Evolutionary conservation across 805 yeast species (phyloP).

Genomic region (Kuraishia molischiana): DNA sequence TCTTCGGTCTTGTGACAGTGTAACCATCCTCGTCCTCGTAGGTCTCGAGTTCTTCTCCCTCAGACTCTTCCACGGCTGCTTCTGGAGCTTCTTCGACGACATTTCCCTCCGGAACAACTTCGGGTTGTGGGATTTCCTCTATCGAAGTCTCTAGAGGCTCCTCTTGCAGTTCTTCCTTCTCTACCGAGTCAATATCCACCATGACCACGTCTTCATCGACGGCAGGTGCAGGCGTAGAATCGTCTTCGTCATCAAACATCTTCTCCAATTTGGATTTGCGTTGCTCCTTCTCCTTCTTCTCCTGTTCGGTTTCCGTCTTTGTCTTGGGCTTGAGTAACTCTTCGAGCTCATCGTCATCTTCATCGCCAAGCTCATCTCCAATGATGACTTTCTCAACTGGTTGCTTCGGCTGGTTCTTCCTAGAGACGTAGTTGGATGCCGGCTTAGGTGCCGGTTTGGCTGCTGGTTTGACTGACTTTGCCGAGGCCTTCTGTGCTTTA

Average conservation of each 20-base stretch:
- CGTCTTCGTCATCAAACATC: slow-evolving; percentile 4
- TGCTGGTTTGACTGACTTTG: no score
- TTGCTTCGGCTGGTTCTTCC: slow-evolving; percentile 6
- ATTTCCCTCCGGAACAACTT: no score
- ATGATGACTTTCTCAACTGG: slow-evolving; percentile 18
- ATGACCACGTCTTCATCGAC: not conserved
- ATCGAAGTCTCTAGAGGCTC: not conserved
- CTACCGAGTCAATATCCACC: not conserved
- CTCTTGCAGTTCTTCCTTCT: not conserved
- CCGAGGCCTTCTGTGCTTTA: slow-evolving; percentile 3
- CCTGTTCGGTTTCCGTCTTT: slow-evolving; percentile 2
- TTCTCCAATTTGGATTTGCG: slow-evolving; percentile 2
- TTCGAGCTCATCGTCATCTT: slow-evolving; percentile 2
- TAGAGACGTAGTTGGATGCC: slow-evolving; percentile 6
- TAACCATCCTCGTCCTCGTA: slow-evolving; percentile 43
- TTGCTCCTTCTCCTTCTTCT: slow-evolving; percentile 1
- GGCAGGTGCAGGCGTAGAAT: not conserved
- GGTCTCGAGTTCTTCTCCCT: slow-evolving; percentile 8
- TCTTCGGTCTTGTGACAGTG: slow-evolving; percentile 25
- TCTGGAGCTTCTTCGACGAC: slow-evolving; percentile 6
- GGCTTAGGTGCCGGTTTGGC: slow-evolving; percentile 1
- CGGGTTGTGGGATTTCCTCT: slow-evolving; percentile 5
- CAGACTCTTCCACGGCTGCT: slow-evolving; percentile 6
- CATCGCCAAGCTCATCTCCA: slow-evolving; percentile 8
- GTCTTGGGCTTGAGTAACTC: slow-evolving; percentile 1